Base-by-base conservation (phyloP, 805 yeast genomes). In the Candida namnaoensis region DNA sequence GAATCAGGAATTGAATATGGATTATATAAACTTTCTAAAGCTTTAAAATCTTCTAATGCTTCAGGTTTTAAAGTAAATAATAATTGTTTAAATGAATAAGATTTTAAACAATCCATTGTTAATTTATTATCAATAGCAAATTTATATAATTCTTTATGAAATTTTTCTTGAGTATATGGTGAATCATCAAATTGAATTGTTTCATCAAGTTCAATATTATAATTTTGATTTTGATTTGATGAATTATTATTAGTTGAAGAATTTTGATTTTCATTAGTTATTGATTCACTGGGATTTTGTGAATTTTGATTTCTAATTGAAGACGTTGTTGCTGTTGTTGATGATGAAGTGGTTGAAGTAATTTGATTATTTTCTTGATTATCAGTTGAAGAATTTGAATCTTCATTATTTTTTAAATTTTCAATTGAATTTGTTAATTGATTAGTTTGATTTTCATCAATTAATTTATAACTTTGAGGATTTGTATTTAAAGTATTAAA, bases 81-180 rank as follows among this genome's bases (percentile, higher is more conserved):
- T 35, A 76, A 51, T 47, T 75, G 79, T 51, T 71, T 72, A 49
- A 76, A 76, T 8, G 76, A 63, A 23, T 62, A 69, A 39, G 76
- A 68, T 54, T 69, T 71, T n/a, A 74, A 69, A 9, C 68, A 66
- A 23, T 59, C 61, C 28, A 74, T 64, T 1, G 76, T 66, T 10
- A 76, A 56, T 50, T 72, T 73, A 54, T 76, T 72, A n/a, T 74
- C 80, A 13, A 69, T 63, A 34, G 75, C 53, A 43, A 75, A 76
- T 46, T 62, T 66, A 63, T 74, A 60, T 27, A 76, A 54, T 45
- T 74, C 75, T 46, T 67, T 69, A 44, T 73, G 80, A 51, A 76
- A 72, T 46, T 67, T 69, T 52, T 62, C 54, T 14, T 65, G 55
- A 1, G 77, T 51, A 52, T 74, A 75, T 1, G 71, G 68, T 8